Evolutionary conservation across 2,329 filamentous ascomycete genomes (phyloP), one percentile per base, ranked within the genome.

Genomic region (Orbilia oligospora): DNA sequence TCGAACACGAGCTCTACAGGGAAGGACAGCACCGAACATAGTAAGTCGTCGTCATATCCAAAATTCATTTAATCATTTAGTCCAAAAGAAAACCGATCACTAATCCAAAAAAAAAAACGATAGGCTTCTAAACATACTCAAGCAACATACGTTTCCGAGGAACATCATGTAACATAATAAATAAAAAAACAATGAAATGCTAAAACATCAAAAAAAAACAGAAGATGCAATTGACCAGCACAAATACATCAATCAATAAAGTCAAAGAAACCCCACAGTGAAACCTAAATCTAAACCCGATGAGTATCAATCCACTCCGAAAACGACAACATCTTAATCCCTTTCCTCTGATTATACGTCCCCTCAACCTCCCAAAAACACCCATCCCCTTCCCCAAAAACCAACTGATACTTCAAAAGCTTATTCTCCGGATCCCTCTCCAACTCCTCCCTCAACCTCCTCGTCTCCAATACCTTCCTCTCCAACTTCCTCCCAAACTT

Each of bases 381-480:
- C 0, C 90, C 90, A 6, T 83, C 84, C 0, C 88, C 89, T 69
- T 87, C 84, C 0, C 87, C 89, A 85, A 92, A 92, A 0, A 90
- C 87, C 78, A 88, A 84, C 22, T 88, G 85, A 83, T 92, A 92
- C 84, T 89, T 91, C 80, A 86, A 85, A 81, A 91, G 85, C 1
- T 82, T 82, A 81, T 88, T 86, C 0, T 83, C 84, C 0, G 88
- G 87, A 5, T 89, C 86, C 10, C 83, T 82, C 20, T 81, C 81
- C 80, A 90, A 82, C 80, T 88, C 86, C 5, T 82, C 81, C 80
- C 83, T 83, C 80, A 91, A 82, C 55, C 84, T 81, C 0, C 85
- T 83, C 22, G 87, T 72, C 46, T 84, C 85, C 87, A 89, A 89
- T 22, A 87, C 82, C 82, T 88, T 87, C 51, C 86, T 86, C 71